Conservation (phyloP, 768 basidiomycete species). For the Galerina sulciceps region DNA sequence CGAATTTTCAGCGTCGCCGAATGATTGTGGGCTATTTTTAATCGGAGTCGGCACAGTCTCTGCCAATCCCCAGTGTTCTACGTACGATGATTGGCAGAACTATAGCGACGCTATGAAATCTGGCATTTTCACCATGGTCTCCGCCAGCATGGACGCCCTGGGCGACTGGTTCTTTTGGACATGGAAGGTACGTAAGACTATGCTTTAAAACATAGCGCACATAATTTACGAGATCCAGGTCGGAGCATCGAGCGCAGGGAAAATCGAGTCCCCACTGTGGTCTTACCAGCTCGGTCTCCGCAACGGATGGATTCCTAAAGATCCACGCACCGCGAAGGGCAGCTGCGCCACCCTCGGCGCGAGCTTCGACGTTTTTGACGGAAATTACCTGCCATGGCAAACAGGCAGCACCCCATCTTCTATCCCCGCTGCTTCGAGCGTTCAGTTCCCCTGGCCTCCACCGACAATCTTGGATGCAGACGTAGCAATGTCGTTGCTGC, state of each 20-base stretch:
- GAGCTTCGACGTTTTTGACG: conserved; percentile 21
- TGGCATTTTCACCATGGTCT: conserved; percentile 53
- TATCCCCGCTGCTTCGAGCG: conserved; percentile 49
- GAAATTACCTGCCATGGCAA: conserved; percentile 53
- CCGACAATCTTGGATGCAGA: conserved; percentile 45
- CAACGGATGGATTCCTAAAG: conserved; percentile 77
- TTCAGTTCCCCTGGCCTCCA: conserved; percentile 59
- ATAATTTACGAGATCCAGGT: conserved; percentile 24
- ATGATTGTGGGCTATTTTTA: conserved; percentile 56
- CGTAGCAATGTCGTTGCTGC: conserved; percentile 37
- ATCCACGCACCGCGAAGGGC: conserved; percentile 68
- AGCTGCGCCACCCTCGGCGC: conserved; percentile 59
- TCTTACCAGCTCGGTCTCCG: conserved; percentile 53
- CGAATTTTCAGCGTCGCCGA: conserved; percentile 74
- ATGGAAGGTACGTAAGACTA: conserved; percentile 38
- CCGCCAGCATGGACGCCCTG: conserved; percentile 42
- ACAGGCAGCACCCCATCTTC: conserved; percentile 58
- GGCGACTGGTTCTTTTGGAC: conserved; percentile 53
- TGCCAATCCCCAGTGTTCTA: conserved; percentile 32
- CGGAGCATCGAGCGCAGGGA: conserved; percentile 49
- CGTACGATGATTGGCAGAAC: conserved; percentile 56
- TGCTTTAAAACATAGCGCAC: not conserved
- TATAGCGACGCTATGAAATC: conserved; percentile 48
- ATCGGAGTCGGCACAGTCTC: conserved; percentile 39
- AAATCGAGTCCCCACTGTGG: conserved; percentile 42